These are phyloP conservation scores for Sporothrix pallida DNA, from an alignment of 2,329 filamentous ascomycete species.

Conservation along the genomic window DNA sequence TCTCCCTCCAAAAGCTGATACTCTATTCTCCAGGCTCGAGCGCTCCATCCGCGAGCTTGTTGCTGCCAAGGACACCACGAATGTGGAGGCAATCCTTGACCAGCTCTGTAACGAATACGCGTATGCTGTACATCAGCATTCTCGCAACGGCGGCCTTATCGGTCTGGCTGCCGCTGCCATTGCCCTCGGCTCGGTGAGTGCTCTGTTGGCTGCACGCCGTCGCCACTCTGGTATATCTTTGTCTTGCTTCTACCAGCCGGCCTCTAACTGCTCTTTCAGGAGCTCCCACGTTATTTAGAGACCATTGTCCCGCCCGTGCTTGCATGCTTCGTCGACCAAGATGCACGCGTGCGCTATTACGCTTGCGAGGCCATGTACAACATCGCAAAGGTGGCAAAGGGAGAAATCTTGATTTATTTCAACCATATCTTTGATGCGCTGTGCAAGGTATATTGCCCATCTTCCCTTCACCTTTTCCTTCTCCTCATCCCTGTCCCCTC, in stretches of 20 bases:
- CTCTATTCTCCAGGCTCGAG: slow-evolving; percentile 69
- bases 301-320: slow-evolving; percentile 95
- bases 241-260: too few relatives aligned
- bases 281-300: slow-evolving; percentile 87
- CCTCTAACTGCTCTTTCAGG: slow-evolving; percentile 55
- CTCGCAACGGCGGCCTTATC: slow-evolving; percentile 93
- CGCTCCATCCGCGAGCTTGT: slow-evolving; percentile 86
- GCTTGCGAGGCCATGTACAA: slow-evolving; percentile 99
- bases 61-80: slow-evolving; percentile 74
- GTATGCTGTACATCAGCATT: slow-evolving; percentile 96
- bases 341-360: slow-evolving; percentile 96
- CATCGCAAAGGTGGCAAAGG: slow-evolving; percentile 98
- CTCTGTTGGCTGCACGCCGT: not conserved
- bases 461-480: not conserved
- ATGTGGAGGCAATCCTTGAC: slow-evolving; percentile 85
- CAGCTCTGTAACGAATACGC: slow-evolving; percentile 98
- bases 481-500: not conserved
- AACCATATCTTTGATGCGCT: slow-evolving; percentile 98
- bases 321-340: slow-evolving; percentile 96
- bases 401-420: slow-evolving; percentile 95
- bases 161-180: slow-evolving; percentile 95
- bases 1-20: too few relatives aligned
- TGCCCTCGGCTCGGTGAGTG: slow-evolving; percentile 79
- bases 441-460: slow-evolving; percentile 68
- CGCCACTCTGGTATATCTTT: too few relatives aligned